These are phyloP conservation scores for Boletus rubroflammeus DNA, from an alignment of 768 basidiomycete genomes.

Conservation along the genomic window DNA sequence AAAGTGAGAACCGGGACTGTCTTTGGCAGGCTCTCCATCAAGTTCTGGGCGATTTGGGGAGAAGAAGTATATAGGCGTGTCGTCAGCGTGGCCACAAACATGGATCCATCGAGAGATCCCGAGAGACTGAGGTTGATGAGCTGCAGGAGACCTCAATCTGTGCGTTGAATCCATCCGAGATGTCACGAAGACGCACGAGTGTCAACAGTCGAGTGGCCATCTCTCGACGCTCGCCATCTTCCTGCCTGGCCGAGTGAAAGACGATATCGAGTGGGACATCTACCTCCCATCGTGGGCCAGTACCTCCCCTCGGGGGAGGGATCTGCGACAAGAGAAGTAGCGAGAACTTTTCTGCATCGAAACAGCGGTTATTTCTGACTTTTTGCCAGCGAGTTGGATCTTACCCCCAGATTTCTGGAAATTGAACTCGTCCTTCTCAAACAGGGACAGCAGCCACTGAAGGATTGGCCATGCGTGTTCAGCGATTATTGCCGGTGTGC, in stretches of 20 bases:
- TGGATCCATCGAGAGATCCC: conserved; percentile 34
- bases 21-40: conserved; percentile 37
- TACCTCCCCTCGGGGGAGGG: conserved; percentile 47
- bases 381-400: neutral
- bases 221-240: conserved; percentile 26
- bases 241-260: conserved; percentile 36
- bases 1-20: conserved; percentile 37
- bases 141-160: conserved; percentile 21
- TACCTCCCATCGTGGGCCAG: conserved; percentile 53
- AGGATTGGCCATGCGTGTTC: conserved; percentile 68
- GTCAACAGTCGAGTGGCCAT: conserved; percentile 36
- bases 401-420: conserved; percentile 31
- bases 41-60: conserved; percentile 27
- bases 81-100: conserved; percentile 36
- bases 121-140: conserved; percentile 41
- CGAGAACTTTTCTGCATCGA: conserved; percentile 40
- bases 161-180: neutral
- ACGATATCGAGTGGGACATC: conserved; percentile 48
- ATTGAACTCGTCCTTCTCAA: conserved; percentile 61
- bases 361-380: conserved; percentile 7
- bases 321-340: conserved; percentile 57
- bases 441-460: conserved; percentile 63
- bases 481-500: conserved; percentile 41
- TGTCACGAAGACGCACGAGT: conserved; percentile 22
- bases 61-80: conserved; percentile 33